Evolutionary conservation across 495 filamentous ascomycete genomes (phyloP), one percentile per base, ranked within the genome.

Genomic region (Penicillium simplicissimum): DNA sequence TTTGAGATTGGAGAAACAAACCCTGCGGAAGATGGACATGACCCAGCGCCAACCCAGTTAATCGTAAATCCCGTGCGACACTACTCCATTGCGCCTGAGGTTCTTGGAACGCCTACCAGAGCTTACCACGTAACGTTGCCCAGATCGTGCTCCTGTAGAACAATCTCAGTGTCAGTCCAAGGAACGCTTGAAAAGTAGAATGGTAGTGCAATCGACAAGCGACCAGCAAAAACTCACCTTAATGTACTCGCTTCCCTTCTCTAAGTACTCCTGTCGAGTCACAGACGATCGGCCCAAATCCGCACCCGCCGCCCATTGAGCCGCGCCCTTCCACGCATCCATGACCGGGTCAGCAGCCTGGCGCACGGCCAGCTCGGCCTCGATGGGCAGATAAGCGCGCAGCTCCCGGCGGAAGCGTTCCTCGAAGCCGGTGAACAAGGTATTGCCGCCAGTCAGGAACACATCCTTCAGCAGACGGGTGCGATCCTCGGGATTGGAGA

Each of bases 381-480:
- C 89, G 7, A 87, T 76, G 3, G 92, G 92, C 61, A 97, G 71
- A 37, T 89, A 83, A 13, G 87, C 85, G 17, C 81, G 82, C 48
- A 98, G 75, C 31, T 93, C 94, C 34, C 79, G 82, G 36, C 82
- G 78, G 62, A 98, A 76, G 23, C 95, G 80, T 56, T 96, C 90
- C 57, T 97, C 92, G 64, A 98, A 98, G 53, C 88, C 88, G 53
- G 85, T 71, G 70, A 97, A 97, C 47, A 95, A 74, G 1, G 90
- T 91, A 68, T 94, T 93, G n/a, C 95, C 95, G 35, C 95, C 95
- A 0, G 95, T 98, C 8, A 98, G 71, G 77, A 98, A 98, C 17
- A 98, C 84, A 67, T 98, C 94, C 59, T 83, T 87, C 14, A 96
- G 77, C 7, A 97, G 82, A 9, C 82, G 83, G 33, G 85, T 78